Percentiles rank a stretch among this genome's conserved stretches.
Evolutionary conservation across 225 moss, liverwort and hornwort species (phyloP).

Genomic region (Polytrichum formosum): DNA sequence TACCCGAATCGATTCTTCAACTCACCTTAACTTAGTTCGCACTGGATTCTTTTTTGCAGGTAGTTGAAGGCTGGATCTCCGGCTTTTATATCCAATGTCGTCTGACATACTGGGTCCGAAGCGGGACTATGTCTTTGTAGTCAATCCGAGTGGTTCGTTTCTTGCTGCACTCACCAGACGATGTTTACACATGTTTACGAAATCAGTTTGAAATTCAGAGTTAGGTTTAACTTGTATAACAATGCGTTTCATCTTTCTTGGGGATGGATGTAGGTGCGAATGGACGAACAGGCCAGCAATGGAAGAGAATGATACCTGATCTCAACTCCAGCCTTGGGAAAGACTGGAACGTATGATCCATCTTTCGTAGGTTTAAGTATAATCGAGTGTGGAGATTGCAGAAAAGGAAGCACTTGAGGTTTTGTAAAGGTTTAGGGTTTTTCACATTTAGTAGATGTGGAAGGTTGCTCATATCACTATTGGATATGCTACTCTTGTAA

Average conservation of each 20-base stretch:
- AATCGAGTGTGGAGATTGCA: no score
- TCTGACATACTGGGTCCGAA: slow-evolving; percentile 41
- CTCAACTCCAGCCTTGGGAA: slow-evolving; percentile 56
- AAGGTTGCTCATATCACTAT: not conserved
- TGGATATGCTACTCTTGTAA: not conserved
- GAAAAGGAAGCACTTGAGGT: not conserved
- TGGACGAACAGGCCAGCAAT: slow-evolving; percentile 67
- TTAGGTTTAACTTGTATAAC: not conserved
- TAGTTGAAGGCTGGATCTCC: slow-evolving; percentile 38
- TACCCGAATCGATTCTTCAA: no score
- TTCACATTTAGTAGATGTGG: not conserved
- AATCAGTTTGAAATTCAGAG: no score
- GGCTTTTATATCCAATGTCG: slow-evolving; percentile 23
- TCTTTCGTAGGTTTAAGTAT: no score
- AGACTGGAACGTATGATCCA: slow-evolving; percentile 41
- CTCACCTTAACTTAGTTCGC: no score
- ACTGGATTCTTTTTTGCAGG: not conserved
- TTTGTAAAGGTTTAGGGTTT: not conserved
- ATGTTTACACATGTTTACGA: no score
- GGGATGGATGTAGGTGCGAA: slow-evolving; percentile 46
- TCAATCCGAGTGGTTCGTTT: slow-evolving; percentile 61
- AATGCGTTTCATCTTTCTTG: not conserved
- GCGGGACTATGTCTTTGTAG: slow-evolving; percentile 82
- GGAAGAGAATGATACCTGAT: slow-evolving; percentile 66
- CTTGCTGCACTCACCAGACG: not conserved